These are phyloP conservation scores for Leccinellum albellum DNA, from an alignment of 768 basidiomycete genomes.

Conservation along the genomic window DNA sequence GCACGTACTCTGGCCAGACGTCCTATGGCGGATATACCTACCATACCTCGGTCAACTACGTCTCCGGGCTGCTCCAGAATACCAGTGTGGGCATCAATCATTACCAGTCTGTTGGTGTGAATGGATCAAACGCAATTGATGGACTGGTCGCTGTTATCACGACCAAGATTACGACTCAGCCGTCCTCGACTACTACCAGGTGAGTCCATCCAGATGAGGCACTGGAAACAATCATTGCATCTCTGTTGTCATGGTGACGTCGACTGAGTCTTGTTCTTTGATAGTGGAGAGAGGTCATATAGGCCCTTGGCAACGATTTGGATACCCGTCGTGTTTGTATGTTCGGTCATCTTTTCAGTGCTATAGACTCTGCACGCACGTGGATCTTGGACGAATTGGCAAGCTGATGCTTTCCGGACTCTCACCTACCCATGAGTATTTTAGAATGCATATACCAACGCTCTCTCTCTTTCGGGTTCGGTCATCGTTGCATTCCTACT, in stretches of 20 bases:
- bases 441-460: neutral
- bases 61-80: slow-evolving; percentile 68
- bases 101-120: slow-evolving; percentile 46
- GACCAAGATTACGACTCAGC: slow-evolving; percentile 54
- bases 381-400: neutral
- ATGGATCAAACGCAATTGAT: slow-evolving; percentile 64
- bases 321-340: slow-evolving; percentile 15
- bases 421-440: neutral
- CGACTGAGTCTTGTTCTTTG: neutral
- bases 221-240: neutral
- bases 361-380: slow-evolving; percentile 2
- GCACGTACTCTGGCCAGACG: slow-evolving; percentile 61
- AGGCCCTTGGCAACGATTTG: slow-evolving; percentile 7
- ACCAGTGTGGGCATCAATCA: slow-evolving; percentile 71
- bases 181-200: slow-evolving; percentile 23
- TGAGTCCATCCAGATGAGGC: slow-evolving; percentile 8
- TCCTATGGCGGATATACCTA: slow-evolving; percentile 70
- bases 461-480: neutral
- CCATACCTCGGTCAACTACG: slow-evolving; percentile 61
- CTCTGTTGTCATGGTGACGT: neutral
- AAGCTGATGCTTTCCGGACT: neutral
- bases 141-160: slow-evolving; percentile 79
- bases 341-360: slow-evolving; percentile 5
- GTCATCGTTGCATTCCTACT: neutral
- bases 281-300: slow-evolving; percentile 8